Conservation (phyloP, 768 basidiomycete genomes). For the Collybia nuda region DNA sequence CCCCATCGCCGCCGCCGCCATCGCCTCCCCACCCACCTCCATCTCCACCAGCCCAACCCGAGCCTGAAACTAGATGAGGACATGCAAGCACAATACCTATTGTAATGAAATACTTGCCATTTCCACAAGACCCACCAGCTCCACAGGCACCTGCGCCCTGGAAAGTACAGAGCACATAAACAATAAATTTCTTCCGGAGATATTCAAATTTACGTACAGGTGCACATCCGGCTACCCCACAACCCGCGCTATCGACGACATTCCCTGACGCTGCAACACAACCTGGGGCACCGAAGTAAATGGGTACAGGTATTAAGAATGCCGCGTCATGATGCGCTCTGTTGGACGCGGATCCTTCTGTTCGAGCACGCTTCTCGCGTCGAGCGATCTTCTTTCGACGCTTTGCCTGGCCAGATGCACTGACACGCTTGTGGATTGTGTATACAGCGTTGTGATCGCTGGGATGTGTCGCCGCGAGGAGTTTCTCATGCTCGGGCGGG, state of each 20-base stretch:
- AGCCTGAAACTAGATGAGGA: too few relatives aligned
- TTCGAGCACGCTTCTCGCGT: constrained; percentile 18
- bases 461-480: constrained; percentile 53
- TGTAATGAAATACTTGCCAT: too few relatives aligned
- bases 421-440: constrained; percentile 21
- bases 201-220: too few relatives aligned
- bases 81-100: too few relatives aligned
- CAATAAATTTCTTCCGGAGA: too few relatives aligned
- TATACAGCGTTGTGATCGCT: constrained; percentile 53
- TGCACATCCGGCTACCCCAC: too few relatives aligned
- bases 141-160: too few relatives aligned
- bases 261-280: constrained; percentile 18
- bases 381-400: constrained; percentile 22
- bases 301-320: constrained; percentile 41
- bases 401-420: constrained; percentile 17
- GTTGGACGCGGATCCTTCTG: too few relatives aligned
- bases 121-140: too few relatives aligned
- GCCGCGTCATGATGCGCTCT: constrained; percentile 22
- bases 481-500: constrained; percentile 30
- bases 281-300: constrained; percentile 7
- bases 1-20: neutral
- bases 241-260: constrained; percentile 9
- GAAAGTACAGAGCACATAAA: too few relatives aligned
- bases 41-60: too few relatives aligned
- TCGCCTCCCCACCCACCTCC: neutral